Conservation (phyloP, 345 rosid species). For the Toxicodendron radicans region DNA sequence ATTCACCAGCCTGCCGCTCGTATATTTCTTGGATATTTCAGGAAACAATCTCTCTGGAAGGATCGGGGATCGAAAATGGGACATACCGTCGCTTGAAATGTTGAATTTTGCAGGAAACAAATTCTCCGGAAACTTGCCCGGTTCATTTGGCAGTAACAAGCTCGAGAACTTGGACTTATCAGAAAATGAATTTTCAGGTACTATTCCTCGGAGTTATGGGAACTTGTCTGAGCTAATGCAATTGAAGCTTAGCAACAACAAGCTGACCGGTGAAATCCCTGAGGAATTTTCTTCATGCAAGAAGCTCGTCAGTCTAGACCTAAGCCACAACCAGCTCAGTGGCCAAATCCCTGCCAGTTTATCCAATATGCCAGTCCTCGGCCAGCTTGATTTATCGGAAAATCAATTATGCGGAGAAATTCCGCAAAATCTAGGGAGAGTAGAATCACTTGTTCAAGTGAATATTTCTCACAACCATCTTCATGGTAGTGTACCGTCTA, state of each 20-base stretch:
- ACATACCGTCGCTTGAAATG: conserved; percentile 80
- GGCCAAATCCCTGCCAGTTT: conserved; percentile 60
- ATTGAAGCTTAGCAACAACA: conserved; percentile 54
- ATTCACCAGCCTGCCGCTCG: conserved; percentile 54
- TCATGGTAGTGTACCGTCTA: conserved; percentile 66
- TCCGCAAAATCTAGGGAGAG: conserved; percentile 47
- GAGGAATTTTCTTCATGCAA: conserved; percentile 60
- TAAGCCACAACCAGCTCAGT: conserved; percentile 65
- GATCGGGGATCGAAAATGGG: conserved; percentile 48
- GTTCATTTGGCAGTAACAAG: conserved; percentile 51
- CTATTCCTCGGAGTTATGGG: conserved; percentile 45
- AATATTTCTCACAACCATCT: conserved; percentile 64
- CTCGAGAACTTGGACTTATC: conserved; percentile 72
- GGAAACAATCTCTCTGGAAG: conserved; percentile 62
- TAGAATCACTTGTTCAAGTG: conserved; percentile 59
- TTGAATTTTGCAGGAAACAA: conserved; percentile 60
- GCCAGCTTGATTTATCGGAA: conserved; percentile 74
- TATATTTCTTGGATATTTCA: conserved; percentile 81
- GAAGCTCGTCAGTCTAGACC: conserved; percentile 73
- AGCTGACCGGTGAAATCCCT: conserved; percentile 67
- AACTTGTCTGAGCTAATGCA: conserved; percentile 54
- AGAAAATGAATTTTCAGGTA: conserved; percentile 55
- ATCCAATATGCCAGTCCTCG: conserved; percentile 58
- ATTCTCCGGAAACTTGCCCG: conserved; percentile 61
- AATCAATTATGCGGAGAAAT: conserved; percentile 67